phyloP scores from a whole-genome alignment of 352 stramenopile species.

The Pythium utonaiense region DNA sequence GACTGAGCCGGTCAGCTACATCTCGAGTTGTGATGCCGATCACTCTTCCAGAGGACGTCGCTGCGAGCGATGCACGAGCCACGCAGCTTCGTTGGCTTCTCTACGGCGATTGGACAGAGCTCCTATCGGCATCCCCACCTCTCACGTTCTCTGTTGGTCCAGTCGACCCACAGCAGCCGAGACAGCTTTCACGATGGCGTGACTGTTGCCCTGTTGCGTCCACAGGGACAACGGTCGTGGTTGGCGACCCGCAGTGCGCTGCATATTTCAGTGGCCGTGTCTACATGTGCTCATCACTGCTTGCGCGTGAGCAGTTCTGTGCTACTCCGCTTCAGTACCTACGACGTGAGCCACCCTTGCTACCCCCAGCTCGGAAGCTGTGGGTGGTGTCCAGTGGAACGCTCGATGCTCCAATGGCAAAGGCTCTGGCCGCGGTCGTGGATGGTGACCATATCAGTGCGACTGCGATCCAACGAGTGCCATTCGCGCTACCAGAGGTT shows the following conservation, averaged over 20 bases:
- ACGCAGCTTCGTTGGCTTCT: constrained; percentile 65
- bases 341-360: constrained; percentile 23
- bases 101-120: constrained; percentile 46
- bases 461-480: constrained; percentile 29
- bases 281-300: constrained; percentile 44
- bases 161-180: constrained; percentile 4
- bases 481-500: constrained; percentile 22
- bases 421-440: constrained; percentile 18
- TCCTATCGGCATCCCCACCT: constrained; percentile 18
- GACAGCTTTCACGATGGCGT: constrained; percentile 47
- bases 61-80: constrained; percentile 20
- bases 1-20: constrained; percentile 37
- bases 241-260: constrained; percentile 42
- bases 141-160: constrained; percentile 18
- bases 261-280: constrained; percentile 41
- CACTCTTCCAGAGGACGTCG: constrained; percentile 39
- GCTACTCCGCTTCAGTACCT: constrained; percentile 47
- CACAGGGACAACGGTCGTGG: constrained; percentile 14
- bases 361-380: constrained; percentile 21
- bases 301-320: constrained; percentile 36
- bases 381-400: constrained; percentile 35
- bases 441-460: constrained; percentile 26
- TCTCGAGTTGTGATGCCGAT: constrained; percentile 35
- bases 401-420: not conserved
- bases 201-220: constrained; percentile 56